Evolutionary conservation across 1,284 basidiomycete species (phyloP), one percentile per base, ranked within the genome.

Genomic region (Anthracocystis walkeri): DNA sequence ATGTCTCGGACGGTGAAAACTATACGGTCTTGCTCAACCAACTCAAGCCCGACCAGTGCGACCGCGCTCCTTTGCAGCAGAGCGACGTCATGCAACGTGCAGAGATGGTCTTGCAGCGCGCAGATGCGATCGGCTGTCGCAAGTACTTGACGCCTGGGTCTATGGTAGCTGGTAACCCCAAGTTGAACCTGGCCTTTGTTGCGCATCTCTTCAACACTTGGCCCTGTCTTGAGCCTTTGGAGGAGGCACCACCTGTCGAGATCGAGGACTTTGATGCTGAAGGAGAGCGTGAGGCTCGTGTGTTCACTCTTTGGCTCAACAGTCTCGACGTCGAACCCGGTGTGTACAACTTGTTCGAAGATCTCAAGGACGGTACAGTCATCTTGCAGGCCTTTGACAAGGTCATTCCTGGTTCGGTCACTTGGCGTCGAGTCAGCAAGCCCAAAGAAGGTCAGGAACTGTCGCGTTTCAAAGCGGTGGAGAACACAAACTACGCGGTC

Each of bases 241-340:
- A 97, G 82, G 94, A 95, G 84, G 90, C 87, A 20, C 93, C 82
- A 14, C 88, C 89, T 0, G 87, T 88, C 50, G 91, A 89, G 7
- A 90, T 98, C 44, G 96, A 98, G 84, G 97, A 99, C 87, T 99
- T 98, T 85, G 96, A 99, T 79, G 95, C 96, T 1, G 96, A 99
- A 86, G 96, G 96, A 70, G 96, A 99, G 87, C 91, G 96, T 59
- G 96, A 99, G 86, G 96, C 96, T 5, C 91, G 96, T 46, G 96
- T 96, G 35, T 99, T 99, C 85, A 99, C 93, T 0, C 90, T 99
- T 27, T 99, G 96, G 96, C 89, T 99, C 78, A 99, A 99, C 88
- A 94, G 92, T 41, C 89, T 99, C 58, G 94, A 94, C 74, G 96
- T 98, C 69, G 94, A 99, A 58, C 96, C 96, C 0, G 92, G 91